Evolutionary conservation across 2,329 filamentous ascomycete species (phyloP).

Genomic region (Cladorrhinum sp.): DNA sequence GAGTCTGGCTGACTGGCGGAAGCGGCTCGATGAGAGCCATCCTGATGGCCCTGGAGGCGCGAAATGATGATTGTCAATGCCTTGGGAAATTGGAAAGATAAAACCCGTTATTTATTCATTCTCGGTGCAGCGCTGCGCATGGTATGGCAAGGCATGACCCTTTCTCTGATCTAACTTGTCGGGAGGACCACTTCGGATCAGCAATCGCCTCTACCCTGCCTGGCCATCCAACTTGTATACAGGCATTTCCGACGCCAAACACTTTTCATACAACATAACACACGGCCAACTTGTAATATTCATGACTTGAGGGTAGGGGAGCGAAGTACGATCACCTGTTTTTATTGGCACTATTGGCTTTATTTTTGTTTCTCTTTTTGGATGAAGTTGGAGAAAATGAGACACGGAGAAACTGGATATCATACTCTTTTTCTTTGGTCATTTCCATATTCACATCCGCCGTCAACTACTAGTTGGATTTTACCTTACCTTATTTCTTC

Average conservation of each 20-base stretch:
- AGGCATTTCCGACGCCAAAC: background rate
- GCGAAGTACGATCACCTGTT: constrained; percentile 6
- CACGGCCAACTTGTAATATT: background rate
- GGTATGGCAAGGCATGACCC: background rate
- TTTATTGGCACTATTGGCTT: background rate
- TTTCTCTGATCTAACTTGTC: background rate
- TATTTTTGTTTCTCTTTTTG: background rate
- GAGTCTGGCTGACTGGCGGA: constrained; percentile 76
- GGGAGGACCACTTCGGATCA: background rate
- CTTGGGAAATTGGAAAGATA: background rate
- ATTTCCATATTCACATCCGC: background rate
- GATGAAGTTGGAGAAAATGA: background rate
- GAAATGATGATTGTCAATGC: constrained; percentile 15
- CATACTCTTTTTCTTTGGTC: background rate
- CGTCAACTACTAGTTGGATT: background rate
- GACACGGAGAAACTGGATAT: background rate
- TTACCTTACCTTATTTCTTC: constrained; percentile 1
- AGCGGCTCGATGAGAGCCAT: constrained; percentile 60
- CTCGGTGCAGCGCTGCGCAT: background rate
- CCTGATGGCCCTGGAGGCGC: constrained; percentile 16
- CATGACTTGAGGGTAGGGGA: background rate
- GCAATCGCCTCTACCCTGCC: background rate
- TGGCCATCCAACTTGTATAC: constrained; percentile 1
- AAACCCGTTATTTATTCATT: background rate
- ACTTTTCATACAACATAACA: background rate